These are phyloP conservation scores for Monosporascus sp. DNA, from an alignment of 2,329 filamentous ascomycete species.

Conservation along the genomic window DNA sequence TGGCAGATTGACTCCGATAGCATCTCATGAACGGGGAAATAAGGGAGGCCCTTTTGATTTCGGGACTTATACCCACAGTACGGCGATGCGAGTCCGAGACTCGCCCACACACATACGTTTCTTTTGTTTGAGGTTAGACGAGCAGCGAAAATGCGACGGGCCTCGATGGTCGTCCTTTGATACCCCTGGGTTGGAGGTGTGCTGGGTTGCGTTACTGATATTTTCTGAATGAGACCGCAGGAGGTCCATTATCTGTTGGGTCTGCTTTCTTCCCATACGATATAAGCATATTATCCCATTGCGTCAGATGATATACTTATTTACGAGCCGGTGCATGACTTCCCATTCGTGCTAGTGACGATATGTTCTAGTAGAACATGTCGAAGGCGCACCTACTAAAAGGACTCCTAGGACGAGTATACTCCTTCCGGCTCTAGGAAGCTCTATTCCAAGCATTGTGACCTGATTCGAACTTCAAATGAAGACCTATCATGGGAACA, in stretches of 20 bases:
- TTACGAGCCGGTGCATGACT: too few species aligned
- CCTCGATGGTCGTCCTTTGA: constrained; percentile 15
- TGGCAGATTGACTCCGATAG: background rate
- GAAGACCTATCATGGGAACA: too few species aligned
- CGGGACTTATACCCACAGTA: background rate
- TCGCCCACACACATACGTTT: background rate
- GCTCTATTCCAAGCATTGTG: too few species aligned
- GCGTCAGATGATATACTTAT: too few species aligned
- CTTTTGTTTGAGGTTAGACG: constrained; percentile 5
- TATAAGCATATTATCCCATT: background rate
- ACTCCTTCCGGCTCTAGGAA: too few species aligned
- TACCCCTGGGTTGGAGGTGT: background rate
- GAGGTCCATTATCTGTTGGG: too few species aligned
- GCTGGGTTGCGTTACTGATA: background rate
- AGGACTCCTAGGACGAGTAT: too few species aligned
- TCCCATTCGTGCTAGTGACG: too few species aligned
- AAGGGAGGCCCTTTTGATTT: background rate
- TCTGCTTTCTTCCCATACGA: background rate
- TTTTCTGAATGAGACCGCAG: too few species aligned
- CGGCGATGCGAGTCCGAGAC: background rate
- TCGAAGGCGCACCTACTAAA: too few species aligned
- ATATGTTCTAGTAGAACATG: too few species aligned
- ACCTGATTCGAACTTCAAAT: too few species aligned
- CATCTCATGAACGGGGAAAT: background rate
- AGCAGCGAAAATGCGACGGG: constrained; percentile 3